Evolutionary conservation across 2,329 filamentous ascomycete species (phyloP).

Genomic region (Fusarium solani-melongenae): DNA sequence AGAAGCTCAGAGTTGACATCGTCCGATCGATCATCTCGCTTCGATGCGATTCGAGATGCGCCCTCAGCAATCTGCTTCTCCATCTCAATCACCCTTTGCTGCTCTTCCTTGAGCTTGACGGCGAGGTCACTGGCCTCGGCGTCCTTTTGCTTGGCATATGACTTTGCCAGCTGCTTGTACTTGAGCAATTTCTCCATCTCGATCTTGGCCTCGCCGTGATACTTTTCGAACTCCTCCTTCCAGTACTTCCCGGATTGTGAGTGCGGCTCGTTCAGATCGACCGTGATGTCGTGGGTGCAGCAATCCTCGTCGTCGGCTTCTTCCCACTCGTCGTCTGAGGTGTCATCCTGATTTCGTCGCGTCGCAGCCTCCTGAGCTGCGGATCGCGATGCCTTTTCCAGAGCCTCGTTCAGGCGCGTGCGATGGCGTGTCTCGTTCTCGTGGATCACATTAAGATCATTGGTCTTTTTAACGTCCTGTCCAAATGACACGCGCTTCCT

Average conservation of each 20-base stretch:
- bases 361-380: conserved; percentile 8
- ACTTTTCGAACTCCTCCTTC: conserved; percentile 81
- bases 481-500: conserved; percentile 75
- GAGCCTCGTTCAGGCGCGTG: conserved; percentile 57
- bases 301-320: conserved; percentile 57
- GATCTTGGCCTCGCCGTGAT: conserved; percentile 76
- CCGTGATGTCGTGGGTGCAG: conserved; percentile 70
- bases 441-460: conserved; percentile 49
- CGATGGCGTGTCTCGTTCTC: conserved; percentile 45
- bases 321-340: conserved; percentile 63
- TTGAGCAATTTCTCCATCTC: conserved; percentile 82
- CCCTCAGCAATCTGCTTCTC: conserved; percentile 72
- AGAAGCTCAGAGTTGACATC: conserved; percentile 60
- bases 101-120: conserved; percentile 75
- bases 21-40: conserved; percentile 48
- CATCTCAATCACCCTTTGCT: conserved; percentile 71
- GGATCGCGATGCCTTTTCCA: conserved; percentile 51
- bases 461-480: conserved; percentile 62
- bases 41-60: conserved; percentile 63
- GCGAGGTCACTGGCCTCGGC: conserved; percentile 74
- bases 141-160: conserved; percentile 82
- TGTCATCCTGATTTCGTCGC: conserved; percentile 27
- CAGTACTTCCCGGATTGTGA: conserved; percentile 83
- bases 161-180: conserved; percentile 84
- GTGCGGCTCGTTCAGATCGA: conserved; percentile 78